Percentiles rank a stretch among this genome's conserved stretches.
phyloP scores from a whole-genome alignment of 352 stramenopile species.

The Globisporangium solare region DNA sequence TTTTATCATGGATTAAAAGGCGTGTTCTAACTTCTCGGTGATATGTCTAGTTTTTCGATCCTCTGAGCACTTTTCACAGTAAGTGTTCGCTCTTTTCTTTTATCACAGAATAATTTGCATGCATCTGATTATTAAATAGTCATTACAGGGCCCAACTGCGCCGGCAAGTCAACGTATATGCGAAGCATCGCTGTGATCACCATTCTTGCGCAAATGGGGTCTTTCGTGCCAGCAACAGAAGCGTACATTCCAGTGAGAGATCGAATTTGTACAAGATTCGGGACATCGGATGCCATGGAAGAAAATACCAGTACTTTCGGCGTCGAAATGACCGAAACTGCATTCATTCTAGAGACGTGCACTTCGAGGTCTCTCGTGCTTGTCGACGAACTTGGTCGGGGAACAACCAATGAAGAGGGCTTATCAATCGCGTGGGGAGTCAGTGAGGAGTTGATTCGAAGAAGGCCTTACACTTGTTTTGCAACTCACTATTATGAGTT shows the following conservation, averaged over 20 bases:
- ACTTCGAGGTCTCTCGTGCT: constrained; percentile 76
- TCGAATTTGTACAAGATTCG: constrained; percentile 89
- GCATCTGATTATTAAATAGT: constrained; percentile 34
- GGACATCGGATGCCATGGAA: constrained; percentile 92
- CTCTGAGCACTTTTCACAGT: constrained; percentile 72
- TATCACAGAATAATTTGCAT: neutral
- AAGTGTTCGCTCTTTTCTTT: constrained; percentile 11
- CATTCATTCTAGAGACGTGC: constrained; percentile 79
- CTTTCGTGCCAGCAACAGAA: constrained; percentile 82
- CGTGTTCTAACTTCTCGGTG: constrained; percentile 2
- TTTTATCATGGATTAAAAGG: neutral
- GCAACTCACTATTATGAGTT: constrained; percentile 88
- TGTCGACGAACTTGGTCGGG: constrained; percentile 89
- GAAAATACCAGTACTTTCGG: constrained; percentile 91
- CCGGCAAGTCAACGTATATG: constrained; percentile 90
- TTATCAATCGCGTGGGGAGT: constrained; percentile 87
- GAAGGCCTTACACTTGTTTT: constrained; percentile 80
- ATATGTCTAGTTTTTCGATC: constrained; percentile 56
- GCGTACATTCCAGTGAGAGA: constrained; percentile 82
- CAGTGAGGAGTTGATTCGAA: constrained; percentile 72
- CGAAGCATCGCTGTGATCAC: constrained; percentile 81
- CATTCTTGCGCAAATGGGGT: constrained; percentile 90
- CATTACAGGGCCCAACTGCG: constrained; percentile 89
- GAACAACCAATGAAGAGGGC: constrained; percentile 88
- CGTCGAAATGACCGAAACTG: constrained; percentile 89